Percentiles rank a stretch among this genome's conserved stretches.
phyloP scores from a whole-genome alignment of 202 grass and related monocot genomes.

The Zizania palustris region DNA sequence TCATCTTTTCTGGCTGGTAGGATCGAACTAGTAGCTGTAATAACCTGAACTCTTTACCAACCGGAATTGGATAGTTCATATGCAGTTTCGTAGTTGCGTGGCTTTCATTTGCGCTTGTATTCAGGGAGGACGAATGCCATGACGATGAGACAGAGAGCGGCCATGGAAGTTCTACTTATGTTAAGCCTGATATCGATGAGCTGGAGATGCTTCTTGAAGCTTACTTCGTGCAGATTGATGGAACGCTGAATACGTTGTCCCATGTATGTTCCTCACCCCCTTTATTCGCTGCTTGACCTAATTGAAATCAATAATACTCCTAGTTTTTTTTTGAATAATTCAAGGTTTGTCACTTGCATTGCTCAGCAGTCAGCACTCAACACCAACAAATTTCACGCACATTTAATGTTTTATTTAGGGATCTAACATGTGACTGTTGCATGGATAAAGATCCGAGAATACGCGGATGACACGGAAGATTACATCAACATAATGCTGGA shows the following conservation, averaged over 20 bases:
- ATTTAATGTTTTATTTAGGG: neutral
- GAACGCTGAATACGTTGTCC: slow-evolving; percentile 77
- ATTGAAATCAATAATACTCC: neutral
- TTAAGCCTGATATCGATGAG: slow-evolving; percentile 78
- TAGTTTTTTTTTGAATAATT: neutral
- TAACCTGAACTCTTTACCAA: neutral
- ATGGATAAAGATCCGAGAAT: slow-evolving; percentile 61
- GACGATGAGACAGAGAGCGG: slow-evolving; percentile 40
- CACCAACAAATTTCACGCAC: neutral
- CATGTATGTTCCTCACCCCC: slow-evolving; percentile 53
- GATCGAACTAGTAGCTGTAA: slow-evolving; percentile 1
- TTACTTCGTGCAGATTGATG: slow-evolving; percentile 85
- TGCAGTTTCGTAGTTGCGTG: neutral
- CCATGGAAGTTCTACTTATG: slow-evolving; percentile 47
- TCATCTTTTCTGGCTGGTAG: neutral
- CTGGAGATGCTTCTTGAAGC: slow-evolving; percentile 91
- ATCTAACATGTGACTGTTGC: slow-evolving; percentile 26
- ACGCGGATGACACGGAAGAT: slow-evolving; percentile 77
- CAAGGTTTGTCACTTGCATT: neutral
- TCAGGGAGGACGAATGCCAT: slow-evolving; percentile 58
- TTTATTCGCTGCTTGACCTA: slow-evolving; percentile 21
- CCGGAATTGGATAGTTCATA: neutral
- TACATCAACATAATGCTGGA: slow-evolving; percentile 94
- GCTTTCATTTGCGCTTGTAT: neutral
- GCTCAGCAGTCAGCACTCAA: neutral